Conservation (phyloP, 352 stramenopile species). For the Albugo candida region DNA sequence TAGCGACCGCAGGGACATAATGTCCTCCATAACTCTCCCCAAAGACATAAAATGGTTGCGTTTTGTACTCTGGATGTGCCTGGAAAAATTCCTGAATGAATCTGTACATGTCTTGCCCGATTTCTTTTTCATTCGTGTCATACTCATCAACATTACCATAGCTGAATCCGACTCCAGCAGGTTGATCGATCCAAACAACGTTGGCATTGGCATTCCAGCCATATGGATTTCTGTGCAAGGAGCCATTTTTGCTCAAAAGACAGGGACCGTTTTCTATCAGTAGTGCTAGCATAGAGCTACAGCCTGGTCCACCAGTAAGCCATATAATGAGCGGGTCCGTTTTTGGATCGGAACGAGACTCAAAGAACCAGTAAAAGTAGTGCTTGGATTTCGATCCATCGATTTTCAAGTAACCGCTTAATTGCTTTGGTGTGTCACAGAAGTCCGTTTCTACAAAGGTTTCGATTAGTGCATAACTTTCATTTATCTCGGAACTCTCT, state of each 20-base stretch:
- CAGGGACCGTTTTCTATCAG: conserved; percentile 94
- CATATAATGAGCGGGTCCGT: conserved; percentile 90
- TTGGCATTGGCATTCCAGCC: conserved; percentile 89
- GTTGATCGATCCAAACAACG: conserved; percentile 95
- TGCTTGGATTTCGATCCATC: conserved; percentile 74
- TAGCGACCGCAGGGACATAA: conserved; percentile 78
- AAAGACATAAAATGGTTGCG: conserved; percentile 85
- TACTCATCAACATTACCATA: conserved; percentile 78
- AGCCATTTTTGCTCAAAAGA: conserved; percentile 79
- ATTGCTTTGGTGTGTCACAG: conserved; percentile 53
- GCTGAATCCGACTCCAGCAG: conserved; percentile 86
- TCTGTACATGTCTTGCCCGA: conserved; percentile 89
- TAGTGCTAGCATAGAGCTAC: conserved; percentile 84
- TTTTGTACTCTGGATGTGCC: conserved; percentile 77
- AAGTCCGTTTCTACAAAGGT: conserved; percentile 32
- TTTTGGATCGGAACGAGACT: conserved; percentile 59
- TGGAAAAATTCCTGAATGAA: conserved; percentile 91
- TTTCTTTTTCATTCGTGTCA: conserved; percentile 83
- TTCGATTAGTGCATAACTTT: conserved; percentile 29
- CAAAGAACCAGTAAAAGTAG: conserved; percentile 96
- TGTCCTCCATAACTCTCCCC: conserved; percentile 88
- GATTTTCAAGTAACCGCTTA: conserved; percentile 77
- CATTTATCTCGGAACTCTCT: too few relatives aligned
- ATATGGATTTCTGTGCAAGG: conserved; percentile 76
- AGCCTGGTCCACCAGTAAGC: conserved; percentile 93